Conservation (phyloP, 2,329 filamentous ascomycete genomes). For the Pseudogymnoascus sp. region DNA sequence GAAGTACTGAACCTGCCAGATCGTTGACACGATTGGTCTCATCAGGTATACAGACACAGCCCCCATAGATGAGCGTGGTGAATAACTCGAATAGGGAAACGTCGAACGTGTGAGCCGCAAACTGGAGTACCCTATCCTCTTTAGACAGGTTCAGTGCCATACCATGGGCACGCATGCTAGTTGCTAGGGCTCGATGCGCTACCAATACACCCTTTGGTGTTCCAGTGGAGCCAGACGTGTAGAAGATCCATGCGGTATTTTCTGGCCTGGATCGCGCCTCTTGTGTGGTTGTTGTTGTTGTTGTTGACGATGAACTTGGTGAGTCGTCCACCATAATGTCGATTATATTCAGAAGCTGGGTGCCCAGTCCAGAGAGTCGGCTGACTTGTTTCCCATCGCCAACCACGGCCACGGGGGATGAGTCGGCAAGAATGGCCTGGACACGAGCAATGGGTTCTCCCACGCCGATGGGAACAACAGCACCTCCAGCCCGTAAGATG, state of each 20-base stretch:
- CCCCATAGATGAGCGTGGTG: conserved; percentile 17
- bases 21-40: conserved; percentile 18
- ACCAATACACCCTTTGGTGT: conserved; percentile 21
- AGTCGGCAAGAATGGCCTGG: not conserved
- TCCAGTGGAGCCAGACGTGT: conserved; percentile 20
- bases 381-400: not conserved
- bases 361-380: not conserved
- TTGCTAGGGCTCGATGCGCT: conserved; percentile 16
- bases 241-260: conserved; percentile 18
- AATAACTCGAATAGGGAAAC: conserved; percentile 18
- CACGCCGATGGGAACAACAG: conserved; percentile 25
- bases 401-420: not conserved
- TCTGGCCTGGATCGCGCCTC: not conserved
- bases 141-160: not conserved
- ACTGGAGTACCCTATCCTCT: conserved; percentile 17
- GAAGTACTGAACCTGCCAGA: conserved; percentile 14
- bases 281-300: not conserved
- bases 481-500: conserved; percentile 23
- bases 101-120: conserved; percentile 20
- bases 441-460: conserved; percentile 17
- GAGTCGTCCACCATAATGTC: not conserved
- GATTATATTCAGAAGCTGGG: not conserved
- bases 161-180: conserved; percentile 9
- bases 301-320: not conserved
- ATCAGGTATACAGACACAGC: conserved; percentile 19